Evolutionary conservation across 2,329 filamentous ascomycete genomes (phyloP).

Genomic region (Stachybotrys chartarum): DNA sequence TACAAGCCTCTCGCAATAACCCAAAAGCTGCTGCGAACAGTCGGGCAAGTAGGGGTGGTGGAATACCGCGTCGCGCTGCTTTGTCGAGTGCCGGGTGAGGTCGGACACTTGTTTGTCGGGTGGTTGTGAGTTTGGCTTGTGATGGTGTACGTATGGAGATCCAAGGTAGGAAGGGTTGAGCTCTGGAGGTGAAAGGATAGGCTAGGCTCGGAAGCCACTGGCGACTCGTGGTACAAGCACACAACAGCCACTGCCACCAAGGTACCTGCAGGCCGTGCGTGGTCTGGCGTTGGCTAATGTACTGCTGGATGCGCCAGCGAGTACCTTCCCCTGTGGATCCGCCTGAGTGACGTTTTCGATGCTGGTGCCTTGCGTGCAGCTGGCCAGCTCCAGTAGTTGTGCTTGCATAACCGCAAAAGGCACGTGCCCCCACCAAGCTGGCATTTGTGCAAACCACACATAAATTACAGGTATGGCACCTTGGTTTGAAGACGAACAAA

Average conservation of each 20-base stretch:
- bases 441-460: too few species aligned
- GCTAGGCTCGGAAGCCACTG: background rate
- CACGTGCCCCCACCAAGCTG: background rate
- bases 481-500: too few species aligned
- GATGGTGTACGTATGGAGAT: background rate
- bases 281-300: background rate
- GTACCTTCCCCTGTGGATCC: background rate
- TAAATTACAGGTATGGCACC: too few species aligned
- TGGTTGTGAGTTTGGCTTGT: background rate
- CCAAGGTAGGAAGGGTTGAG: background rate
- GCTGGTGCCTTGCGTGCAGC: constrained; percentile 1
- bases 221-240: background rate
- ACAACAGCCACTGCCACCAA: background rate
- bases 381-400: background rate
- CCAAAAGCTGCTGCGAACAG: background rate
- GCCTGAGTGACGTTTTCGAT: constrained; percentile 1
- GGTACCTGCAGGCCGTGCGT: background rate
- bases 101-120: background rate
- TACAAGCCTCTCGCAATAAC: background rate
- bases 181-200: background rate
- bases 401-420: background rate
- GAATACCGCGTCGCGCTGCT: background rate
- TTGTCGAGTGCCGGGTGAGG: background rate
- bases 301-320: too few species aligned
- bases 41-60: background rate